These are phyloP conservation scores for Amanita rubescens DNA, from an alignment of 768 basidiomycete genomes.

Conservation along the genomic window DNA sequence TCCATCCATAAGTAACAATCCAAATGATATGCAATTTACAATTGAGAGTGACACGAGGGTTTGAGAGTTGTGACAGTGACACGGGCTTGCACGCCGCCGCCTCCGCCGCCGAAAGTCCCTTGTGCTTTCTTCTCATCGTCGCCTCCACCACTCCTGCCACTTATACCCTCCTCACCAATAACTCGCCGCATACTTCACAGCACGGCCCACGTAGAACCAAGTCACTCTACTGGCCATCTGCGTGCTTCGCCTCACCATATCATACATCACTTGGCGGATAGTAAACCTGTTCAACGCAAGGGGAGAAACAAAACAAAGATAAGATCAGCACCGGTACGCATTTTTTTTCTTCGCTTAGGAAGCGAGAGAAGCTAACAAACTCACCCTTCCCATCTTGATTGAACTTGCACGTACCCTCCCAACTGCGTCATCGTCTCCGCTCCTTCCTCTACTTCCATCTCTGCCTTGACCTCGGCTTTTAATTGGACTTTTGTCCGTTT, in stretches of 20 bases:
- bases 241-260: conserved; percentile 5
- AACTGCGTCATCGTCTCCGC: neutral
- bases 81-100: neutral
- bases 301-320: too few relatives aligned
- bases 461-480: conserved; percentile 1
- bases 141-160: neutral
- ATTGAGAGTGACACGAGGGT: too few relatives aligned
- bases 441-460: conserved; percentile 5
- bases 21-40: too few relatives aligned
- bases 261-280: neutral
- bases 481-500: conserved; percentile 3
- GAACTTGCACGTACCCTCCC: conserved; percentile 1
- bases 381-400: conserved; percentile 8
- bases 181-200: neutral
- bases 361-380: too few relatives aligned
- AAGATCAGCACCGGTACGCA: neutral
- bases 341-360: too few relatives aligned
- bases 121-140: neutral
- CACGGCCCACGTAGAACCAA: conserved; percentile 4
- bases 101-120: neutral
- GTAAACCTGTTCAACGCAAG: too few relatives aligned
- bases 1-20: too few relatives aligned
- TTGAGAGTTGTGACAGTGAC: neutral
- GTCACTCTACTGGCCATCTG: neutral
- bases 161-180: conserved; percentile 1